phyloP scores from a whole-genome alignment of 1,284 basidiomycete species.

The Malassezia cuniculi region DNA sequence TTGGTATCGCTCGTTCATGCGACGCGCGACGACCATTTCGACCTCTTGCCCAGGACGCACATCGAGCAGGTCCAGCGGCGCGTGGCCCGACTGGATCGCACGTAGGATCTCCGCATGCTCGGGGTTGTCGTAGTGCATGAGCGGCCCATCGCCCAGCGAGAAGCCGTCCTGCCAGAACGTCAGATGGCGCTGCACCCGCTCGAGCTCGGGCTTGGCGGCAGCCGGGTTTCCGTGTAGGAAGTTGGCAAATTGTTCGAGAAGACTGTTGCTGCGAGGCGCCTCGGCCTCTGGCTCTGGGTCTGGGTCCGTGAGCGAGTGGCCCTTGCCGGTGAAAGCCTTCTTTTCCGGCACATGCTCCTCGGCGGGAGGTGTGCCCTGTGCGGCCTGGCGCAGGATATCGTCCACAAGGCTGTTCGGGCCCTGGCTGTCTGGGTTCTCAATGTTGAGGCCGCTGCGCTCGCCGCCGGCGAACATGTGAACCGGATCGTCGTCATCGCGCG shows the following conservation, averaged over 20 bases:
- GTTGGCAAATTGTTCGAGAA: neutral
- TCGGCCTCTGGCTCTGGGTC: constrained; percentile 10
- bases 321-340: constrained; percentile 1
- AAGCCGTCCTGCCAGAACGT: constrained; percentile 94
- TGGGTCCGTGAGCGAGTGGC: constrained; percentile 18
- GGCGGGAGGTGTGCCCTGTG: too few relatives aligned
- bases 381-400: constrained; percentile 63
- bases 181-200: constrained; percentile 57
- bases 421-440: constrained; percentile 64
- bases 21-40: constrained; percentile 66
- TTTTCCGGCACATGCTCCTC: too few relatives aligned
- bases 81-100: constrained; percentile 69
- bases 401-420: constrained; percentile 53
- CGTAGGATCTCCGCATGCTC: constrained; percentile 59
- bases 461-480: constrained; percentile 44
- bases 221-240: constrained; percentile 33
- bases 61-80: constrained; percentile 65
- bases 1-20: constrained; percentile 62
- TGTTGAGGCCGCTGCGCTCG: constrained; percentile 63
- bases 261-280: neutral
- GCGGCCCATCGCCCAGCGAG: constrained; percentile 74
- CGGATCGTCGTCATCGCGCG: constrained; percentile 31
- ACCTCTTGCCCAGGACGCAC: constrained; percentile 69
- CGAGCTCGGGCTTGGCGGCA: constrained; percentile 50
- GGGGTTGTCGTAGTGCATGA: constrained; percentile 74